Percentiles rank a stretch among this genome's conserved stretches.
Conservation (phyloP, 495 filamentous ascomycete species). For the Talaromyces wortmannii region DNA sequence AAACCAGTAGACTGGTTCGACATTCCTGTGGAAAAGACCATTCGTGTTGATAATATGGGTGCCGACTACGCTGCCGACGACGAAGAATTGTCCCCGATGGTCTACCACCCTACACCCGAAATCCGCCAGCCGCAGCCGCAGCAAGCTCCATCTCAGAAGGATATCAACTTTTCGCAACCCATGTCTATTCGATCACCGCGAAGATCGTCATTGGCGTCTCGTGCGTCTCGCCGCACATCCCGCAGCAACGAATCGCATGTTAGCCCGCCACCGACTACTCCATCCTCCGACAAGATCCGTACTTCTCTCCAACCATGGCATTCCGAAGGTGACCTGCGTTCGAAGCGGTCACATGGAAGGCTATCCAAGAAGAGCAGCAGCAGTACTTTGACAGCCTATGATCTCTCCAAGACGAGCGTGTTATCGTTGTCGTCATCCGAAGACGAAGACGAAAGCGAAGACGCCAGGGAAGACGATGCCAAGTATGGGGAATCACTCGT, state of each 20-base stretch:
- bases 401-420: slow-evolving; percentile 45
- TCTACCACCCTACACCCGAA: background rate
- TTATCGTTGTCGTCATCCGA: slow-evolving; percentile 53
- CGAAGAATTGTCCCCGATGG: background rate
- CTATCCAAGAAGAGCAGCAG: slow-evolving; percentile 35
- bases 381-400: slow-evolving; percentile 35
- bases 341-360: slow-evolving; percentile 10
- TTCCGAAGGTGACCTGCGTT: slow-evolving; percentile 8
- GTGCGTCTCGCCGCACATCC: background rate
- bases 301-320: slow-evolving; percentile 11
- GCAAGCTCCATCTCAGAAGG: background rate
- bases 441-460: slow-evolving; percentile 39
- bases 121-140: background rate
- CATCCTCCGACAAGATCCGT: slow-evolving; percentile 1
- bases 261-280: background rate
- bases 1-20: slow-evolving; percentile 6
- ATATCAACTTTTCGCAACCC: background rate
- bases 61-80: background rate
- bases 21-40: slow-evolving; percentile 3
- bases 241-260: background rate
- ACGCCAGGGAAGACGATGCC: slow-evolving; percentile 8
- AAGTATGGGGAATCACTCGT: background rate
- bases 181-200: background rate
- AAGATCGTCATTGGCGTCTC: background rate
- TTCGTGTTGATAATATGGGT: background rate